Conservation (phyloP, 768 basidiomycete species). For the Tricholoma flavovirens region DNA sequence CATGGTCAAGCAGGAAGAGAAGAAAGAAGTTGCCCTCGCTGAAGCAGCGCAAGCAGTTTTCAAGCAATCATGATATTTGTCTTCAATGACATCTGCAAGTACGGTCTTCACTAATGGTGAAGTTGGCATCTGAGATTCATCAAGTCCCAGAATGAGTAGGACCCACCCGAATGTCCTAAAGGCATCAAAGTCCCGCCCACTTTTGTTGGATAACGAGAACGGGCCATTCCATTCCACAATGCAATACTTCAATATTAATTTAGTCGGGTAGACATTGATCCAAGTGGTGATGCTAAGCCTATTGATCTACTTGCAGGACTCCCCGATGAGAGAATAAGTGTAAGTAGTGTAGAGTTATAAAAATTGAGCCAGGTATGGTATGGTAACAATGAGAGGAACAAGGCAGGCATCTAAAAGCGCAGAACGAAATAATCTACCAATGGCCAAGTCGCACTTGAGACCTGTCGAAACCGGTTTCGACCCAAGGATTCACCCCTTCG, state of each 20-base stretch:
- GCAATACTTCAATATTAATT: not conserved
- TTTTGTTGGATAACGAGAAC: not conserved
- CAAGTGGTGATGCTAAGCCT: not conserved
- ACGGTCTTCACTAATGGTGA: not conserved
- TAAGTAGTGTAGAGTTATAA: not conserved
- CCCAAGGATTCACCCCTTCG: constrained; percentile 44
- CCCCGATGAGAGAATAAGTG: not conserved
- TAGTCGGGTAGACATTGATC: not conserved
- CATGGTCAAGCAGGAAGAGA: constrained; percentile 27
- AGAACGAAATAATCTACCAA: constrained; percentile 41
- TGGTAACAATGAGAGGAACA: not conserved
- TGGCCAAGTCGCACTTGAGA: constrained; percentile 48
- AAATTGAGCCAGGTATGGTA: not conserved
- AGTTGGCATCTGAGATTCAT: not conserved
- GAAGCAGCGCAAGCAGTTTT: constrained; percentile 34
- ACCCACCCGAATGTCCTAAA: not conserved
- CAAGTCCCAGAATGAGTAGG: not conserved
- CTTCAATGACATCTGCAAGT: not conserved
- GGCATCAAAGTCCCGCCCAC: not conserved
- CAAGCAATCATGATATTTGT: constrained; percentile 1
- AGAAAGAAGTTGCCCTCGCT: constrained; percentile 33
- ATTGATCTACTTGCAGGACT: not conserved
- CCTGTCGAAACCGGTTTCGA: constrained; percentile 60
- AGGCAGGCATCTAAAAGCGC: not conserved
- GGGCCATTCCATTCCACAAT: not conserved